Evolutionary conservation across 352 stramenopile genomes (phyloP).

Genomic region (Globisporangium cederbergense): DNA sequence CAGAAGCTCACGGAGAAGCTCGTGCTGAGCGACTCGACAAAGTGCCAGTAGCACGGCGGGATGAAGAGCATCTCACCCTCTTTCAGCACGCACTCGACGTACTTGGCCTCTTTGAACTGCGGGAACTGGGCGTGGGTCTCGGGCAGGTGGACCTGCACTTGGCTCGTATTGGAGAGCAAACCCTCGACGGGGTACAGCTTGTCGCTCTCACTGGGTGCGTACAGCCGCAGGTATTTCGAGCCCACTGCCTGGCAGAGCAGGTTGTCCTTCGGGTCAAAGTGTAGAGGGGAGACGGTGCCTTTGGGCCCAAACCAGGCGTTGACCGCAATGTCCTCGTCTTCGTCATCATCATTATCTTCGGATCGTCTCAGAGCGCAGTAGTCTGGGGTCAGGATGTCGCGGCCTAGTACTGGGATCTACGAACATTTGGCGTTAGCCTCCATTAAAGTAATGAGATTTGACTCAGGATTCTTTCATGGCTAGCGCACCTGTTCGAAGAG

Average conservation of each 20-base stretch:
- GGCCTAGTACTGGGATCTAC: constrained; percentile 73
- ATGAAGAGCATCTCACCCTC: constrained; percentile 88
- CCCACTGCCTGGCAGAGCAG: constrained; percentile 86
- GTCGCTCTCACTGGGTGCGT: constrained; percentile 56
- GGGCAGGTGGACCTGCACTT: constrained; percentile 59
- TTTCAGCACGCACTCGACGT: constrained; percentile 65
- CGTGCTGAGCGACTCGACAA: constrained; percentile 69
- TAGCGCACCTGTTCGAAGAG: constrained; percentile 85
- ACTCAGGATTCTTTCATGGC: no score
- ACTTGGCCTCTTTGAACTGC: constrained; percentile 40
- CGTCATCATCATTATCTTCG: constrained; percentile 34
- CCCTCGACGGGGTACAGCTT: constrained; percentile 84
- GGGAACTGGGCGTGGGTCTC: constrained; percentile 50
- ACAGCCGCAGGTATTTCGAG: constrained; percentile 81
- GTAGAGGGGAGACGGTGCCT: constrained; percentile 80
- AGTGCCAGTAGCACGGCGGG: constrained; percentile 87
- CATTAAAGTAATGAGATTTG: no score
- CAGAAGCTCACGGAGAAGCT: constrained; percentile 87
- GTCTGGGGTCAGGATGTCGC: constrained; percentile 85
- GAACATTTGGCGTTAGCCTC: not conserved
- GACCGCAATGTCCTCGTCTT: constrained; percentile 65
- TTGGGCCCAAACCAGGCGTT: constrained; percentile 88
- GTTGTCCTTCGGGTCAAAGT: constrained; percentile 90
- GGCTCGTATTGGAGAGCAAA: constrained; percentile 82
- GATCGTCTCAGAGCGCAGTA: constrained; percentile 75